Evolutionary conservation across 2,329 filamentous ascomycete species (phyloP).

Genomic region (Metarhizium brunneum): DNA sequence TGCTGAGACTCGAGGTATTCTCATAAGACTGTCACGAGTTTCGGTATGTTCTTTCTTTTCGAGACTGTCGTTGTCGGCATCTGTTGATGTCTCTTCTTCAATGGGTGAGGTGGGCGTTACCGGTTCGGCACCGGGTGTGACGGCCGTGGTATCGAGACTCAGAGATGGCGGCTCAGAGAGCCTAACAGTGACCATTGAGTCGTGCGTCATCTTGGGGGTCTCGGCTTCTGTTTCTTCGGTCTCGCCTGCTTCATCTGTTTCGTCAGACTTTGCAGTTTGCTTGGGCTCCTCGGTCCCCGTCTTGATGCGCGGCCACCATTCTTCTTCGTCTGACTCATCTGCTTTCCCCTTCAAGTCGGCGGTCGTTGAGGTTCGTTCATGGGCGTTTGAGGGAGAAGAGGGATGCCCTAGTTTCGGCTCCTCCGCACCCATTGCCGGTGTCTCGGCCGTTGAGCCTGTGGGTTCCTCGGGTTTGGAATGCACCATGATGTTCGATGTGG

Average conservation of each 20-base stretch:
- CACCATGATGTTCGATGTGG: slow-evolving; percentile 12
- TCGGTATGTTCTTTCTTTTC: not conserved
- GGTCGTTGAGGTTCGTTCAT: slow-evolving; percentile 7
- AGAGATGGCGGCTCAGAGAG: slow-evolving; percentile 54
- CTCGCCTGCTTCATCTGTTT: slow-evolving; percentile 11
- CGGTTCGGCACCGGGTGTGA: slow-evolving; percentile 13
- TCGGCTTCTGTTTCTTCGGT: slow-evolving; percentile 16
- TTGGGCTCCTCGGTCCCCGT: not conserved
- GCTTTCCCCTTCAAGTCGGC: not conserved
- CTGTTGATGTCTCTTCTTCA: slow-evolving; percentile 8
- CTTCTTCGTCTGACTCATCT: not conserved
- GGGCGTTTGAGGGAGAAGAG: slow-evolving; percentile 14
- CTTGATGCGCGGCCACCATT: not conserved
- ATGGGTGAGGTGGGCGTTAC: slow-evolving; percentile 8
- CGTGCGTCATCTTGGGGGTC: slow-evolving; percentile 37
- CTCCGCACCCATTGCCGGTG: slow-evolving; percentile 20
- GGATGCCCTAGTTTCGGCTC: slow-evolving; percentile 15
- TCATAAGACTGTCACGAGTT: not conserved
- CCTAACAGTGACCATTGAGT: slow-evolving; percentile 71
- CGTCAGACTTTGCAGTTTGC: not conserved
- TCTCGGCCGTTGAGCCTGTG: slow-evolving; percentile 10
- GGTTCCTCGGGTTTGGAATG: slow-evolving; percentile 18
- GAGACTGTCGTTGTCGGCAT: not conserved
- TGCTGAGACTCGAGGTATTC: slow-evolving; percentile 13
- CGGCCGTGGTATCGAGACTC: slow-evolving; percentile 37